Evolutionary conservation across 2,329 filamentous ascomycete genomes (phyloP), one percentile per base, ranked within the genome.

Genomic region (Penicillium occitanis): DNA sequence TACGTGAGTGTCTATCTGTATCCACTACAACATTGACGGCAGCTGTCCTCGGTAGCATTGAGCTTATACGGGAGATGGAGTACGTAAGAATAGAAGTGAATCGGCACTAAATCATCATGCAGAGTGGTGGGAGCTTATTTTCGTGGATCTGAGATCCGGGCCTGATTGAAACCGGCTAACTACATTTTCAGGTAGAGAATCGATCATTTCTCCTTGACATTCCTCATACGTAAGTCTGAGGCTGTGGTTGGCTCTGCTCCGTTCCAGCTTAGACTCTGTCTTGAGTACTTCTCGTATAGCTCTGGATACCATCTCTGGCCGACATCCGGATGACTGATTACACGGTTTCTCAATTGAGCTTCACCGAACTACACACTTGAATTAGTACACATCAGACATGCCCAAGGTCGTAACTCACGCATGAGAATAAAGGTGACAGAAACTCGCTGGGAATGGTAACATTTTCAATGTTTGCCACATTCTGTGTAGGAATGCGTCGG

Each of bases 391-490:
- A 19, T 19, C 0, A 3, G 1, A 25, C 3, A n/a, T 2, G 14
- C 2, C 8, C 28, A 5, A 13, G 5, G 13, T 19, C 1, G 7
- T n/a, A 50, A 72, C 76, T 70, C 67, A 77, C 76, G 33, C 76
- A 78, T 1, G 73, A 72, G 63, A 77, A 78, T 1, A 75, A 62
- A 4, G 75, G 75, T 11, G 76, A 78, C 2, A 78, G 62, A 17
- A 77, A 77, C 67, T 77, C 75, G 65, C 76, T 78, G 0, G 76
- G 76, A 1, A 78, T 74, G 61, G 77, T 75, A 6, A 77, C 74
- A 0, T 73, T 71, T 1, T 72, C 67, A 48, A 76, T 77, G 66
- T 75, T 75, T 13, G 69, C 68, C 50, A 75, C 71, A 19, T 77
- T 73, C 0, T 73, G 71, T 0, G 68, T 69, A 2, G 76, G 76